Evolutionary conservation across 192 early-diverging fungal genomes (phyloP).

Genomic region (Rhizoclosmatium sp.): DNA sequence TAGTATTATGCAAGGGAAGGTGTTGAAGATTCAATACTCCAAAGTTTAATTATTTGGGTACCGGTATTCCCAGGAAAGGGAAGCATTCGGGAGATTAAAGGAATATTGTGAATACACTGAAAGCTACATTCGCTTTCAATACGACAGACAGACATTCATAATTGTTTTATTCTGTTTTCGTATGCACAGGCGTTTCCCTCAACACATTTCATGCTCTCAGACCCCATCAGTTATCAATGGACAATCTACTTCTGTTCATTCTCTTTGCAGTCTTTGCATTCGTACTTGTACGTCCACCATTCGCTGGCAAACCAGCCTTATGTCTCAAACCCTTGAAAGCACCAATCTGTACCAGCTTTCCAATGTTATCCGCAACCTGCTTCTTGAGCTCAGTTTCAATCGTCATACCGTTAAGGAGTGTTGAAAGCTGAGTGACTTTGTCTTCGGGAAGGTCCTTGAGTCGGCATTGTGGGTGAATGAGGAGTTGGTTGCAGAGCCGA

Average conservation of each 20-base stretch:
- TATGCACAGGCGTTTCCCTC: neutral
- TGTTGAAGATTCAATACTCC: conserved; percentile 66
- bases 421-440: conserved; percentile 86
- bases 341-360: conserved; percentile 67
- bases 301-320: conserved; percentile 86
- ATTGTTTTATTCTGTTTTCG: neutral
- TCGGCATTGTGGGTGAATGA: conserved; percentile 85
- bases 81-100: too few relatives aligned
- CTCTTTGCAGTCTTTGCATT: conserved; percentile 89
- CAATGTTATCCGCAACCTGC: conserved; percentile 79
- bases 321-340: conserved; percentile 83
- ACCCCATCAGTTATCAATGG: neutral
- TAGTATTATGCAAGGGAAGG: conserved; percentile 51
- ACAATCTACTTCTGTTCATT: conserved; percentile 65
- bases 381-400: conserved; percentile 72
- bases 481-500: conserved; percentile 77
- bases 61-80: too few relatives aligned
- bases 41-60: conserved; percentile 39
- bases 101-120: too few relatives aligned
- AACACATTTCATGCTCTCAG: neutral
- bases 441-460: conserved; percentile 87
- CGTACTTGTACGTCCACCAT: conserved; percentile 86
- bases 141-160: too few relatives aligned
- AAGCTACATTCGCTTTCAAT: too few relatives aligned
- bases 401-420: conserved; percentile 87